Evolutionary conservation across 768 basidiomycete species (phyloP).

Genomic region (Sutorius australiensis): DNA sequence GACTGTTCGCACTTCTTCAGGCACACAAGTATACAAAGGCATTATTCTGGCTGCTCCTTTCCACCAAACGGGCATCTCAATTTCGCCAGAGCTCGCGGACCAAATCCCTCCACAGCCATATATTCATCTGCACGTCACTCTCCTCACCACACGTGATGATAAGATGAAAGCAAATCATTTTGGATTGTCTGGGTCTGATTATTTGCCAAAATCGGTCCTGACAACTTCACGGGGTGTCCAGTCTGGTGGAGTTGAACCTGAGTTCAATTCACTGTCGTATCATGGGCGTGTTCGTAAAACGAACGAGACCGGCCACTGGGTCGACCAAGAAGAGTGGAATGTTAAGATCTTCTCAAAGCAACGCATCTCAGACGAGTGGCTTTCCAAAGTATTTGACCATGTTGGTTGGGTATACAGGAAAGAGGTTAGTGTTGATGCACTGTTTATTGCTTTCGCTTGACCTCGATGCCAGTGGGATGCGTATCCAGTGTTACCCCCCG

Average conservation of each 20-base stretch:
- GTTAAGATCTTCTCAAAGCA: constrained; percentile 87
- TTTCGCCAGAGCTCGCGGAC: constrained; percentile 46
- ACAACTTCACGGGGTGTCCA: constrained; percentile 66
- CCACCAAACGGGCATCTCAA: constrained; percentile 57
- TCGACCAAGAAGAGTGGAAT: constrained; percentile 46
- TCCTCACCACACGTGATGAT: constrained; percentile 73
- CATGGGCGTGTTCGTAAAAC: constrained; percentile 49
- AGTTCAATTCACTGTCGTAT: constrained; percentile 87
- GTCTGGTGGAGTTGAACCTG: constrained; percentile 56
- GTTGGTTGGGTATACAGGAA: constrained; percentile 83
- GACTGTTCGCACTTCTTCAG: constrained; percentile 48
- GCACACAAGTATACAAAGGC: constrained; percentile 55
- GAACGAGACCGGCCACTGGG: constrained; percentile 21
- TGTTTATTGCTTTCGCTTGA: constrained; percentile 5
- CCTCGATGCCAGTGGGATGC: constrained; percentile 64
- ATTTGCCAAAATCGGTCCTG: constrained; percentile 61
- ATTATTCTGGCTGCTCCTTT: constrained; percentile 88
- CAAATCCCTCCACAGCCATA: constrained; percentile 71
- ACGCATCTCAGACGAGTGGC: constrained; percentile 63
- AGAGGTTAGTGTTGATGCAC: constrained; percentile 43
- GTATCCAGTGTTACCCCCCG: constrained; percentile 71
- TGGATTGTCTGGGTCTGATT: constrained; percentile 41
- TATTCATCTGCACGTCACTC: constrained; percentile 82
- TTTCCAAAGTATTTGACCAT: constrained; percentile 61
- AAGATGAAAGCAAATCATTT: constrained; percentile 67